Evolutionary conservation across 306 rosid species (phyloP).

Genomic region (Malus asiatica): DNA sequence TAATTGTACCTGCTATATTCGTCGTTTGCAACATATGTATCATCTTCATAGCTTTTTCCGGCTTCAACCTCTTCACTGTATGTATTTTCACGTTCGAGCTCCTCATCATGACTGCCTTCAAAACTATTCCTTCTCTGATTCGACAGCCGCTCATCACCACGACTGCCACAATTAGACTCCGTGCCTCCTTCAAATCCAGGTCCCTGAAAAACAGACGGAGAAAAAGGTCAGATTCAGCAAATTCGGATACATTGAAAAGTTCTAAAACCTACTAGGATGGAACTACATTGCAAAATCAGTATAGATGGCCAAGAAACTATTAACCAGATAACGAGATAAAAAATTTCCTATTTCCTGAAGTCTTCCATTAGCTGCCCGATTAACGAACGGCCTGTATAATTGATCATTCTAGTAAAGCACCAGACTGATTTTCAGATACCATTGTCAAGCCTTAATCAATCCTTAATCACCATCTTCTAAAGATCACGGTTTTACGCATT

Average conservation of each 20-base stretch:
- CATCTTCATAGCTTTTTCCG: background rate
- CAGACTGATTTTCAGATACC: background rate
- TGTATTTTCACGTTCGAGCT: background rate
- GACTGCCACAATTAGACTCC: background rate
- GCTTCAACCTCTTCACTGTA: conserved; percentile 4
- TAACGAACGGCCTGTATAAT: background rate
- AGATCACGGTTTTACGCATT: background rate
- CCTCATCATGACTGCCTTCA: background rate
- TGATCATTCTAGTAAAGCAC: background rate
- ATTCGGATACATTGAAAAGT: background rate
- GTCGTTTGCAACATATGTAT: background rate
- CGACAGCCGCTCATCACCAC: background rate
- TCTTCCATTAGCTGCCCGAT: background rate
- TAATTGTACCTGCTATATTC: background rate
- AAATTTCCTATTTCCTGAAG: background rate
- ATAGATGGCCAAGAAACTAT: background rate
- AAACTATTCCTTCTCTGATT: background rate
- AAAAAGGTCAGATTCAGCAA: background rate
- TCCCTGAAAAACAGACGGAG: background rate
- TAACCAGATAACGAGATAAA: background rate
- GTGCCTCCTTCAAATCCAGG: background rate
- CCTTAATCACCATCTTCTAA: background rate
- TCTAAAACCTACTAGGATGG: background rate
- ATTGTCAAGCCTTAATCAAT: background rate
- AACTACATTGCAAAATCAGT: background rate